Evolutionary conservation across 2,329 filamentous ascomycete species (phyloP).

Genomic region (Endothia cerciana): DNA sequence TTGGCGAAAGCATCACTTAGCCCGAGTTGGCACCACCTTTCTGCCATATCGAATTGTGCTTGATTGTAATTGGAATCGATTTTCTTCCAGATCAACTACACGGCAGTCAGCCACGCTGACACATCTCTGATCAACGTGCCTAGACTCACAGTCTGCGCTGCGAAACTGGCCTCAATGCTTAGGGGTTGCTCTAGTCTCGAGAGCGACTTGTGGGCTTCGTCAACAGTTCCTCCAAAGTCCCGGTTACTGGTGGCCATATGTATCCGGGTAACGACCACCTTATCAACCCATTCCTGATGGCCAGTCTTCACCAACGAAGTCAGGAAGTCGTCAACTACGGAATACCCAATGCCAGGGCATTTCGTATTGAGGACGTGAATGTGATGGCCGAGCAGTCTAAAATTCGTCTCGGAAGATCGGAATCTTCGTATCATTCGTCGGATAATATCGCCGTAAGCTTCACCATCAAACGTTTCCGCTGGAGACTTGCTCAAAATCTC

Average conservation of each 20-base stretch:
- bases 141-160: conserved; percentile 65
- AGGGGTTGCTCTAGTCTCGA: conserved; percentile 52
- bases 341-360: conserved; percentile 51
- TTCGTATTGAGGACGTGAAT: conserved; percentile 66
- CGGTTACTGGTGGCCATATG: conserved; percentile 62
- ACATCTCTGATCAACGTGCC: not conserved
- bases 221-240: conserved; percentile 38
- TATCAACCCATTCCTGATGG: conserved; percentile 67
- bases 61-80: conserved; percentile 63
- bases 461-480: conserved; percentile 51
- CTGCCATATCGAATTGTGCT: conserved; percentile 56
- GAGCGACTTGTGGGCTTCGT: conserved; percentile 42
- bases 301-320: conserved; percentile 47
- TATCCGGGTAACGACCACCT: conserved; percentile 67
- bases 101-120: conserved; percentile 17
- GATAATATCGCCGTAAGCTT: conserved; percentile 58
- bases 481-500: conserved; percentile 62
- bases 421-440: conserved; percentile 63
- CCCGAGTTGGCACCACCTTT: conserved; percentile 73
- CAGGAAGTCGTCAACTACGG: conserved; percentile 67
- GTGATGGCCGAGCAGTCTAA: conserved; percentile 69
- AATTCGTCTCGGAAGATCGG: conserved; percentile 63
- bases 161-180: conserved; percentile 64
- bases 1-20: conserved; percentile 69
- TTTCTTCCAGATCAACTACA: conserved; percentile 79